Evolutionary conservation across 2,329 filamentous ascomycete species (phyloP).

Genomic region (Diaporthe aspalathi): DNA sequence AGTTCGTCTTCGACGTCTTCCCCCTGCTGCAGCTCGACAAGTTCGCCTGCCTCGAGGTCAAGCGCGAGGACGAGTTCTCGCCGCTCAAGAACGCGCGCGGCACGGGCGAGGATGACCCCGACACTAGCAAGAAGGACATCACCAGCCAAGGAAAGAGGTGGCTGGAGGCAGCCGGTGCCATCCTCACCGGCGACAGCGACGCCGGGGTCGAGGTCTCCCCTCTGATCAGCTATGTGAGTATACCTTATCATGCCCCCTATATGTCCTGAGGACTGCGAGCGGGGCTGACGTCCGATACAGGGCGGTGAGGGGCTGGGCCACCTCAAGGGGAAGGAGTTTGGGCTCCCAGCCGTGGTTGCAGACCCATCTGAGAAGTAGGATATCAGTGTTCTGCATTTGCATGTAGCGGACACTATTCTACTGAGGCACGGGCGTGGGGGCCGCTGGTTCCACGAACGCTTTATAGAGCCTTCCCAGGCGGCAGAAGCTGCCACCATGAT

Average conservation of each 20-base stretch:
- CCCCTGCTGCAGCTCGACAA: slow-evolving; percentile 85
- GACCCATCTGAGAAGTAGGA: slow-evolving; percentile 43
- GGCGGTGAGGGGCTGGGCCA: slow-evolving; percentile 72
- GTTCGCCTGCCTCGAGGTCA: slow-evolving; percentile 96
- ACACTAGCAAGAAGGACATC: slow-evolving; percentile 92
- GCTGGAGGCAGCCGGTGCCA: slow-evolving; percentile 81
- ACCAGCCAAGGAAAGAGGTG: slow-evolving; percentile 90
- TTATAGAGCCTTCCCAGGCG: too few species aligned
- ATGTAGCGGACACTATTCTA: not conserved
- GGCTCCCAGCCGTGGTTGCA: slow-evolving; percentile 64
- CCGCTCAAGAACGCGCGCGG: slow-evolving; percentile 91
- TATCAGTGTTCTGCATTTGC: not conserved
- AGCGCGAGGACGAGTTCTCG: slow-evolving; percentile 97
- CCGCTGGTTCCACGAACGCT: too few species aligned
- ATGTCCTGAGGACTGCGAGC: not conserved
- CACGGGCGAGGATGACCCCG: slow-evolving; percentile 90
- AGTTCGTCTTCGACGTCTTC: slow-evolving; percentile 99
- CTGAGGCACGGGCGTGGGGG: not conserved
- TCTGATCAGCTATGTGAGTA: slow-evolving; percentile 92
- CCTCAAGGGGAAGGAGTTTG: slow-evolving; percentile 64
- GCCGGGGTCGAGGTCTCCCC: slow-evolving; percentile 91
- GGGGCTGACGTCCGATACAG: slow-evolving; percentile 50
- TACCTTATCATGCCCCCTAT: not conserved
- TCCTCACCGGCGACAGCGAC: slow-evolving; percentile 73
- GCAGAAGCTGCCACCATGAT: too few species aligned